Base-by-base conservation (phyloP, 140 eudicot genomes). In the Senecio squalidus region DNA sequence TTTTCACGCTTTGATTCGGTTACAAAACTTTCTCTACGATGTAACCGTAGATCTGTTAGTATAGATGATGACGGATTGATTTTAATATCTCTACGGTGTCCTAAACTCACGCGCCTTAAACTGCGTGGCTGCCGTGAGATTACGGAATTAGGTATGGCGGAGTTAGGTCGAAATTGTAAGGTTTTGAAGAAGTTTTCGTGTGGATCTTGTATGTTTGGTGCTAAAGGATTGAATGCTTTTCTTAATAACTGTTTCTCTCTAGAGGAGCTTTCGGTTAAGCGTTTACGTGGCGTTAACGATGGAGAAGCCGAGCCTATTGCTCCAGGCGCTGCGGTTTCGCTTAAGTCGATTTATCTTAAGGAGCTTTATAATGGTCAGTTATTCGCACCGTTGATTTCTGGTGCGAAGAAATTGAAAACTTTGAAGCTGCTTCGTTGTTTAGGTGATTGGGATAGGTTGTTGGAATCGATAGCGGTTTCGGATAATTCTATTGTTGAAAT, bases 301-400 rank as follows among this genome's bases (percentile, higher is more conserved):
- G 82, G 60, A 6, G 63, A 66, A 0, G 66, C 74, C 18, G 95
- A 80, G 70, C 61, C 76, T n/a, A 78, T 89, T 1, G 84, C 82
- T 9, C 82, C 82, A 3, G 89, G 94, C 2, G 58, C 62, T 80
- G 86, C 79, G 1, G 78, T 74, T 9, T n/a, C 31, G 1, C 71
- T 82, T n/a, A 83, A 64, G 56, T 59, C 76, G 0, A 50, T 91
- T 7, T 73, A 78, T 23, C 68, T 89, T 13, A 89, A 89, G 78
- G 95, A 85, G 79, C 86, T 89, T 13, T 85, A 89, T 9, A 83
- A 81, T 28, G 94, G 97, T 0, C 97, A 80, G 78, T 44, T 70
- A 6, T 90, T 90, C 33, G 85, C 66, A 3, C 88, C 94, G 10
- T 50, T 91, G 60, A 74, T 91, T 8, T 40, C 63, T 8, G 85